A percentile compares a stretch with the other conserved stretches of the same genome.
These are phyloP conservation scores for Ganoderma multipileum DNA, from an alignment of 1,284 basidiomycete genomes.

Conservation along the genomic window DNA sequence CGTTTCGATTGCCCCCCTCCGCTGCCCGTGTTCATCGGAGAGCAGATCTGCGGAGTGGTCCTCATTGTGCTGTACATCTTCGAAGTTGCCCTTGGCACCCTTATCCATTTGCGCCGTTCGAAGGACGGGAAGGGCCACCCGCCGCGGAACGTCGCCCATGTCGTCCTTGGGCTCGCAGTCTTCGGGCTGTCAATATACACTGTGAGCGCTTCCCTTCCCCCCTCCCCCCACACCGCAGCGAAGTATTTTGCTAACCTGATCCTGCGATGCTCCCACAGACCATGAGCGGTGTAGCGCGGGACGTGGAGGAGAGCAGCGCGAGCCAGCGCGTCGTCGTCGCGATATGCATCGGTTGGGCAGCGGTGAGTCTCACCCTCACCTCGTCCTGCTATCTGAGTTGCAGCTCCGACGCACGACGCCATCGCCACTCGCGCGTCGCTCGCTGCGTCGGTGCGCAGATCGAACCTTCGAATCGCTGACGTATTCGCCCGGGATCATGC, in stretches of 20 bases:
- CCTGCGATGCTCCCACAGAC: slow-evolving; percentile 10
- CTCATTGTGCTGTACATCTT: slow-evolving; percentile 60
- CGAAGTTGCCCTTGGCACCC: slow-evolving; percentile 62
- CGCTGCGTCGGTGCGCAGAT: neutral
- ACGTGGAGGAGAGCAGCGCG: slow-evolving; percentile 10
- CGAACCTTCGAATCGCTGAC: slow-evolving; percentile 11
- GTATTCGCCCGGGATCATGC: slow-evolving; percentile 8
- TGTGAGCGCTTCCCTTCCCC: slow-evolving; percentile 38
- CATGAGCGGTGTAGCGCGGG: slow-evolving; percentile 20
- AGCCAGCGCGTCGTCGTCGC: slow-evolving; percentile 14
- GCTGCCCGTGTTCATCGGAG: neutral
- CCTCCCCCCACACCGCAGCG: neutral
- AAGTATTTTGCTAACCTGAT: slow-evolving; percentile 3
- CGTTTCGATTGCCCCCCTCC: neutral
- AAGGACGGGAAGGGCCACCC: slow-evolving; percentile 48
- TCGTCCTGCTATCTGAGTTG: neutral
- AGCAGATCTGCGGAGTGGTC: slow-evolving; percentile 59
- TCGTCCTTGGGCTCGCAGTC: slow-evolving; percentile 51
- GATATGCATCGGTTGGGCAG: slow-evolving; percentile 25
- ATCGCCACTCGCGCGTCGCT: neutral
- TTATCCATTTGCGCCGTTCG: slow-evolving; percentile 55
- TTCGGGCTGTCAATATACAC: slow-evolving; percentile 55
- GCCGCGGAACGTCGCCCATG: slow-evolving; percentile 57
- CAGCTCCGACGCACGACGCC: neutral
- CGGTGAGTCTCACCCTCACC: slow-evolving; percentile 16